Conservation (phyloP, 2,329 filamentous ascomycete genomes). For the Pyrenophora graminea region DNA sequence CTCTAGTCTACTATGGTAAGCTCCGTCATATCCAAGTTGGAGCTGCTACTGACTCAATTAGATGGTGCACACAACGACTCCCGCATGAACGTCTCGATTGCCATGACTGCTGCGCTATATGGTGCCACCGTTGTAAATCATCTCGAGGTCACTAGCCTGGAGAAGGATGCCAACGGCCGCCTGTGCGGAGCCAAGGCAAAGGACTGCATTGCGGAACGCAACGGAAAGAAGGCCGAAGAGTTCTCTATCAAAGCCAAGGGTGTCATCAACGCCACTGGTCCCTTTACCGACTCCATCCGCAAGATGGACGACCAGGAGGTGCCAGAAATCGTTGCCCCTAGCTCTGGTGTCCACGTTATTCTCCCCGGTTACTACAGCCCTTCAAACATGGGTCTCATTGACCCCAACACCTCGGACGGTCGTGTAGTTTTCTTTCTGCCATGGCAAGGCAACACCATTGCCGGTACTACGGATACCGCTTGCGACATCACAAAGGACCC, state of each 20-base stretch:
- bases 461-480: constrained; percentile 82
- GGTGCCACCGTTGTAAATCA: constrained; percentile 83
- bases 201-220: constrained; percentile 68
- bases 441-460: constrained; percentile 92
- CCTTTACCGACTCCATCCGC: constrained; percentile 82
- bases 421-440: constrained; percentile 92
- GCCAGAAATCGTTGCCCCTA: constrained; percentile 81
- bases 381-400: constrained; percentile 83
- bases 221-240: constrained; percentile 65
- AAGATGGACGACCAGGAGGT: constrained; percentile 77
- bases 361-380: constrained; percentile 87
- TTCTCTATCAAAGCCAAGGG: constrained; percentile 78
- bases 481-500: constrained; percentile 74
- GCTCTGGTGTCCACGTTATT: constrained; percentile 83
- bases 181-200: constrained; percentile 75
- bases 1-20: constrained; percentile 80
- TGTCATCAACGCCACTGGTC: constrained; percentile 86
- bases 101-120: constrained; percentile 86
- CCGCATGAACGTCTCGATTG: constrained; percentile 86
- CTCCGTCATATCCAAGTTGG: not conserved
- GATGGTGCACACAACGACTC: constrained; percentile 92
- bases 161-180: constrained; percentile 73
- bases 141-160: constrained; percentile 75
- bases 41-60: constrained; percentile 37
- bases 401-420: constrained; percentile 83